phyloP scores from a whole-genome alignment of 306 rosid genomes.

The Fagus crenata region DNA sequence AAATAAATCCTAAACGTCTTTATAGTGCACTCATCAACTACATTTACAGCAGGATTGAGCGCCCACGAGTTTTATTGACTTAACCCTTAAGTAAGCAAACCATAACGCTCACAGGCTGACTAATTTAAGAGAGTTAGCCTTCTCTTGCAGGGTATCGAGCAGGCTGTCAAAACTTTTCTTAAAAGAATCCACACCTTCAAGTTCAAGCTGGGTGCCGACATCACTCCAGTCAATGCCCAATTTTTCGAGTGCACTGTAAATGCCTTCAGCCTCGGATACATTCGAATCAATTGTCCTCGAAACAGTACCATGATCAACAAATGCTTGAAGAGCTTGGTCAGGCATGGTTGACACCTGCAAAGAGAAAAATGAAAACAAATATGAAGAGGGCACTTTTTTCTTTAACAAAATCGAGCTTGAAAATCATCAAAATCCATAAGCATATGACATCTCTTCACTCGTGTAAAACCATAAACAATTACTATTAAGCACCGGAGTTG shows the following conservation, averaged over 20 bases:
- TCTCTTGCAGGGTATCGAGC: slow-evolving; percentile 88
- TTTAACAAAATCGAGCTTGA: slow-evolving; percentile 1
- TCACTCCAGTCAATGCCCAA: slow-evolving; percentile 77
- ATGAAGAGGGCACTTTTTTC: background rate
- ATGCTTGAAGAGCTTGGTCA: slow-evolving; percentile 95
- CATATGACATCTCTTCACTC: background rate
- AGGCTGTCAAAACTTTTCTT: slow-evolving; percentile 97
- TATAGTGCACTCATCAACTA: slow-evolving; percentile 27
- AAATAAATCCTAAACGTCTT: slow-evolving; percentile 14
- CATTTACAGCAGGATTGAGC: slow-evolving; percentile 38
- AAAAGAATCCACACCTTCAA: slow-evolving; percentile 92
- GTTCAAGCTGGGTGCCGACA: slow-evolving; percentile 85
- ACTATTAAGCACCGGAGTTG: slow-evolving; percentile 8
- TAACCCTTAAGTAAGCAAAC: slow-evolving; percentile 16
- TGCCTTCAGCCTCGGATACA: slow-evolving; percentile 90
- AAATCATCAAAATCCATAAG: background rate
- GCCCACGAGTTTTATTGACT: slow-evolving; percentile 41
- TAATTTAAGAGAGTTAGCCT: slow-evolving; percentile 82
- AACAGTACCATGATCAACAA: slow-evolving; percentile 77
- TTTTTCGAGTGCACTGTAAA: slow-evolving; percentile 90
- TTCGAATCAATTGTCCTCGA: slow-evolving; percentile 91
- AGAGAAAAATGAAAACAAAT: slow-evolving; percentile 11
- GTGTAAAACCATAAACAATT: background rate
- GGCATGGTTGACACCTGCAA: slow-evolving; percentile 97
- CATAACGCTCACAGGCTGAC: slow-evolving; percentile 53